phyloP scores from a whole-genome alignment of 768 basidiomycete genomes.

The Boletellus ananiceps region DNA sequence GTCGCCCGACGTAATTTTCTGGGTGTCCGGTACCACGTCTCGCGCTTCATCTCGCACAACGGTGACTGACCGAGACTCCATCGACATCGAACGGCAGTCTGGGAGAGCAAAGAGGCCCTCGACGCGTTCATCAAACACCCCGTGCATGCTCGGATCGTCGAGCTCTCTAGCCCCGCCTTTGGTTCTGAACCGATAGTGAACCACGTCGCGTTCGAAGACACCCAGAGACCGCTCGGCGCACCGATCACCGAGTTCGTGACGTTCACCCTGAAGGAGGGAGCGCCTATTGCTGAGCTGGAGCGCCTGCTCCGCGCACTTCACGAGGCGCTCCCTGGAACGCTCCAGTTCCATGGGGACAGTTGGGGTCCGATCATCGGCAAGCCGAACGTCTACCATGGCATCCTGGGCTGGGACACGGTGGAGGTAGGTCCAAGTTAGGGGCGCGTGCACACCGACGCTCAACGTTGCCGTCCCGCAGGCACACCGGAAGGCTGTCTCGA shows the following conservation, averaged over 20 bases:
- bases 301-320: slow-evolving; percentile 23
- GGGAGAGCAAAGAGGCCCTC: slow-evolving; percentile 19
- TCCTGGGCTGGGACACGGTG: slow-evolving; percentile 37
- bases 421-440: slow-evolving; percentile 17
- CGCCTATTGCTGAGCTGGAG: slow-evolving; percentile 15
- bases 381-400: slow-evolving; percentile 22
- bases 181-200: slow-evolving; percentile 12
- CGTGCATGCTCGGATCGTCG: slow-evolving; percentile 1
- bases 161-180: slow-evolving; percentile 13
- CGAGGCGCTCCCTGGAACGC: slow-evolving; percentile 14
- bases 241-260: slow-evolving; percentile 33
- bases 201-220: slow-evolving; percentile 22
- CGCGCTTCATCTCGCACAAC: neutral
- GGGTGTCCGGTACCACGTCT: slow-evolving; percentile 16
- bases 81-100: slow-evolving; percentile 13
- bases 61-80: neutral
- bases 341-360: slow-evolving; percentile 26
- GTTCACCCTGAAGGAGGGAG: slow-evolving; percentile 26
- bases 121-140: slow-evolving; percentile 13
- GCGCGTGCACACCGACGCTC: neutral
- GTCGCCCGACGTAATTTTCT: slow-evolving; percentile 24
- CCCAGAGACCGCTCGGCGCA: slow-evolving; percentile 17
- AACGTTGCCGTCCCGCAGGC: slow-evolving; percentile 21
- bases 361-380: slow-evolving; percentile 23
- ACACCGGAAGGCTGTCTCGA: slow-evolving; percentile 31